Base-by-base conservation (phyloP, 495 filamentous ascomycete genomes). In the Neohortaea acidophila region DNA sequence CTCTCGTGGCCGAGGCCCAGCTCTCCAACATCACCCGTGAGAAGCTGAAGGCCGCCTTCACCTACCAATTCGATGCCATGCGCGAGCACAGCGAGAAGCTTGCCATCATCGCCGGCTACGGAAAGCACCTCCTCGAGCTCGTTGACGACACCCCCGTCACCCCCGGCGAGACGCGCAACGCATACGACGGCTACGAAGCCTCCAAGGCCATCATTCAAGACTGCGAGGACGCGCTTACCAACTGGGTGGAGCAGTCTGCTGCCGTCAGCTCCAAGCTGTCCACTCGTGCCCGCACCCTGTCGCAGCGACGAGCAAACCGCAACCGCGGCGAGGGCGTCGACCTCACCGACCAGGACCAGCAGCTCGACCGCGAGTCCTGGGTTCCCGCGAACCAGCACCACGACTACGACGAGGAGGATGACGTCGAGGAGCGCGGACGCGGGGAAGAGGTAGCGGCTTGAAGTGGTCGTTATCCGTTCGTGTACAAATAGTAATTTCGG, bases 201-300 rank as follows among this genome's bases (percentile, higher is more conserved):
- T 89, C 81, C 72, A 96, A 96, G 65, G 85, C 73, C 38, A 96
- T 97, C 64, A 96, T 97, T 59, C 91, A 96, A 65, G 89, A 97
- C 59, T 97, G 89, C 59, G 89, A 97, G 58, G 85, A 96, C 51
- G 70, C 91, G 4, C 76, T 97, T 34, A 94, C 83, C 47, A 94
- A 94, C 66, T 97, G 89, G 89, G 83, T 96, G 8, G 64, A 72
- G 41, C 75, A 82, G 53, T 89, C 86, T 60, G 86, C 89, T 1
- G 69, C 81, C 33, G 86, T 97, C 45, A 77, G 73, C 47, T 73
- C 86, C 43, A 79, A 79, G 52, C 75, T 97, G 32, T 91, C 82
- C 8, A 74, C 73, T 6, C 82, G 89, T 38, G 73, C 87, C 20
- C 78, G 82, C 40, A 87, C 76, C 7, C 75, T 94, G 15, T 87